phyloP scores from a whole-genome alignment of 164 flowering plant species.

The Vitis rupestris region DNA sequence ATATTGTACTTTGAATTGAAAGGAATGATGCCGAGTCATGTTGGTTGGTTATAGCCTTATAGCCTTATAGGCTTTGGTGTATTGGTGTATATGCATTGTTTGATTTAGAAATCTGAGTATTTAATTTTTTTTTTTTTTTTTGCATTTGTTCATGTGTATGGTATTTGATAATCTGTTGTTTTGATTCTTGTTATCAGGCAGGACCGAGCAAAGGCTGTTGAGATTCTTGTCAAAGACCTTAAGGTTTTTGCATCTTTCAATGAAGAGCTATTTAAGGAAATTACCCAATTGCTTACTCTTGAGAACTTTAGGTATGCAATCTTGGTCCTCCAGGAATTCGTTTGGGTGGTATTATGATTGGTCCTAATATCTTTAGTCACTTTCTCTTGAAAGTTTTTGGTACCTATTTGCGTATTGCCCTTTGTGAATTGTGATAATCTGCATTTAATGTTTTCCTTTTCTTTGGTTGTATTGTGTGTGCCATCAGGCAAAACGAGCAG shows the following conservation, averaged over 20 bases:
- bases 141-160: neutral
- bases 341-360: neutral
- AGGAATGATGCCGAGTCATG: neutral
- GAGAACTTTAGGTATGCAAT: constrained; percentile 57
- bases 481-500: constrained; percentile 65
- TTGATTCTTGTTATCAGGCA: constrained; percentile 27
- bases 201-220: constrained; percentile 68
- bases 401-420: too few species aligned
- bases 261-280: constrained; percentile 74
- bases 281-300: constrained; percentile 59
- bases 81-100: neutral
- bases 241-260: constrained; percentile 69
- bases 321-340: neutral
- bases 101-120: neutral
- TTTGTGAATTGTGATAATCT: neutral
- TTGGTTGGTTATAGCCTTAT: neutral
- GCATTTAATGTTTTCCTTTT: neutral
- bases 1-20: neutral
- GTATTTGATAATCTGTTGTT: constrained; percentile 3
- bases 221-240: constrained; percentile 65
- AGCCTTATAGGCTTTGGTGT: neutral
- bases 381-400: neutral
- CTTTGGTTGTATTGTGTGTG: neutral
- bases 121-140: neutral
- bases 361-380: neutral